Conservation (phyloP, 2,329 filamentous ascomycete species). For the Emergomyces africanus region DNA sequence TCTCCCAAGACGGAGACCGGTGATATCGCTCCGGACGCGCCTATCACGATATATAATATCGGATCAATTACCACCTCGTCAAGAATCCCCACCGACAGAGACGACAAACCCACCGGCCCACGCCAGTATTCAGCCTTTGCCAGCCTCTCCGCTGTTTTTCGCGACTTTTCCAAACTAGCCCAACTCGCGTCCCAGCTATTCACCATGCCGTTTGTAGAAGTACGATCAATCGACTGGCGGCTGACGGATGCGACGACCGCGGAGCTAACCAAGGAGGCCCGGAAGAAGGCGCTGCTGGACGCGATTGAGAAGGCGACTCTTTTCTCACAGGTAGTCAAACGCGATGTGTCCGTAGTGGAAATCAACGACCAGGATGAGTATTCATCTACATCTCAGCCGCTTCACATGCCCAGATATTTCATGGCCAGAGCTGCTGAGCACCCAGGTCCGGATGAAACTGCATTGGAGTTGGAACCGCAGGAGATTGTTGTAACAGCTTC, state of each 20-base stretch:
- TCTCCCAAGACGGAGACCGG: slow-evolving; percentile 5
- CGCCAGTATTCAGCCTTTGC: slow-evolving; percentile 12
- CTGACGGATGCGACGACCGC: slow-evolving; percentile 14
- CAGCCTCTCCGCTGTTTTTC: slow-evolving; percentile 14
- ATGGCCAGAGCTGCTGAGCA: too few species aligned
- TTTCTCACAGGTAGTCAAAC: slow-evolving; percentile 13
- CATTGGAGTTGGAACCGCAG: background rate
- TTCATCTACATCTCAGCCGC: background rate
- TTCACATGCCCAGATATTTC: background rate
- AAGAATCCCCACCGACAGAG: slow-evolving; percentile 1
- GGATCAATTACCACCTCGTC: slow-evolving; percentile 2
- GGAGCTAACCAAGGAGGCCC: slow-evolving; percentile 11
- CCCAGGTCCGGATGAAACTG: background rate
- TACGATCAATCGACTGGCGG: slow-evolving; percentile 15
- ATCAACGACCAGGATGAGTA: slow-evolving; percentile 1
- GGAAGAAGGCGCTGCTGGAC: slow-evolving; percentile 14
- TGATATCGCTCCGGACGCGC: slow-evolving; percentile 7
- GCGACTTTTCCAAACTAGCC: slow-evolving; percentile 13
- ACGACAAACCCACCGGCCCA: slow-evolving; percentile 6
- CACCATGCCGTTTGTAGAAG: slow-evolving; percentile 12
- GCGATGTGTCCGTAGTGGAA: slow-evolving; percentile 10
- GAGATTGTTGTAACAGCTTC: background rate
- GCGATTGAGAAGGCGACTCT: slow-evolving; percentile 16
- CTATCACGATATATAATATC: slow-evolving; percentile 12
- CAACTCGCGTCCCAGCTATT: slow-evolving; percentile 12